phyloP scores from a whole-genome alignment of 1,284 basidiomycete species.

The Trichosporon coremiiforme region DNA sequence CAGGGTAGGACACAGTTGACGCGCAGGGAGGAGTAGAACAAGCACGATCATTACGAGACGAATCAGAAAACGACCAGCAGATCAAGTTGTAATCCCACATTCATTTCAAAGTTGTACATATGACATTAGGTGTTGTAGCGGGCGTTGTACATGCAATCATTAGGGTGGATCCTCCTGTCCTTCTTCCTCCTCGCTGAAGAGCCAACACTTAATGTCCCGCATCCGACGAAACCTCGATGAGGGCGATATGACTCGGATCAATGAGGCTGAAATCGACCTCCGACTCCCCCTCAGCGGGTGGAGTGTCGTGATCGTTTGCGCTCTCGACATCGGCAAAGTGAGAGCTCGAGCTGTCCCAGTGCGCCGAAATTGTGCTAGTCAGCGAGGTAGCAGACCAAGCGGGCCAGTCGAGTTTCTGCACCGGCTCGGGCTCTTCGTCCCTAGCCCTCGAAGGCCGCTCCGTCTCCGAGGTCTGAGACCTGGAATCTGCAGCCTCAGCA shows the following conservation, averaged over 20 bases:
- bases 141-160: constrained; percentile 5
- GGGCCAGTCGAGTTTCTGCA: constrained; percentile 4
- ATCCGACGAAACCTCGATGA: constrained; percentile 4
- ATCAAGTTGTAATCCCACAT: not conserved
- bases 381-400: not conserved
- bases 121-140: not conserved
- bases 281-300: not conserved
- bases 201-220: not conserved
- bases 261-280: constrained; percentile 4
- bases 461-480: not conserved
- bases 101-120: not conserved
- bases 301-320: not conserved
- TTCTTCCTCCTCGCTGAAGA: no score
- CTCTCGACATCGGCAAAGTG: not conserved
- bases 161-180: not conserved
- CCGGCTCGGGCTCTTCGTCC: not conserved
- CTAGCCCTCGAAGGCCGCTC: not conserved
- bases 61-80: no score
- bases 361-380: not conserved
- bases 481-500: no score
- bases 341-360: not conserved
- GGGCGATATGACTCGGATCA: constrained; percentile 4
- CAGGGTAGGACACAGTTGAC: not conserved
- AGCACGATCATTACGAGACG: no score
- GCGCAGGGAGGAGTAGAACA: not conserved